Percentiles rank a stretch among this genome's conserved stretches.
Evolutionary conservation across 495 filamentous ascomycete species (phyloP).

Genomic region (Cudoniella acicularis): DNA sequence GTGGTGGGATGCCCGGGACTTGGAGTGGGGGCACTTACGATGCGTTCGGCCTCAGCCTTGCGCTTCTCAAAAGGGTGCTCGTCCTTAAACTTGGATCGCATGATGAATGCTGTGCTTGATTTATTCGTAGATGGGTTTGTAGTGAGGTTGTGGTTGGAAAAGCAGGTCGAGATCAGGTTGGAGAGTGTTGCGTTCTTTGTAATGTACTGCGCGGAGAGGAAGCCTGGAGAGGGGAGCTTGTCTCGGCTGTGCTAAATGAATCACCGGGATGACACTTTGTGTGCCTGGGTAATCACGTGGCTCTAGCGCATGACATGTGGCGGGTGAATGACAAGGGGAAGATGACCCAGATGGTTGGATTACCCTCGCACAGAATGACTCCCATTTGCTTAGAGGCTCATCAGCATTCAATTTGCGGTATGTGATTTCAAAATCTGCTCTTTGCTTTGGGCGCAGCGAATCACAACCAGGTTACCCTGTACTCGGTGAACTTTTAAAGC

Average conservation of each 20-base stretch:
- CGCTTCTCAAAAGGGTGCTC: constrained; percentile 99
- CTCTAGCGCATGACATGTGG: too few relatives aligned
- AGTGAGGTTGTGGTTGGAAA: constrained; percentile 11
- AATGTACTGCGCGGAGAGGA: neutral
- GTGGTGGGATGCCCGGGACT: neutral
- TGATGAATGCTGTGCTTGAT: constrained; percentile 43
- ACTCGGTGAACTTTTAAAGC: too few relatives aligned
- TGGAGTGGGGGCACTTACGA: constrained; percentile 15
- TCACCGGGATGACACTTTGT: too few relatives aligned
- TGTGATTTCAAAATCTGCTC: too few relatives aligned
- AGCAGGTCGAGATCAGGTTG: neutral
- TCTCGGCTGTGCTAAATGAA: neutral
- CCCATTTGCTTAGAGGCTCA: too few relatives aligned
- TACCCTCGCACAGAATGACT: too few relatives aligned
- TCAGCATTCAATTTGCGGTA: too few relatives aligned
- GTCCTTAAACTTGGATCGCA: constrained; percentile 99
- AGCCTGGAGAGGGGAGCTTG: neutral
- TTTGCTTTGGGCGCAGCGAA: too few relatives aligned
- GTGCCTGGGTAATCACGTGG: too few relatives aligned
- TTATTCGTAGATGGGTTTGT: neutral
- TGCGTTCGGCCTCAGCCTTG: constrained; percentile 96
- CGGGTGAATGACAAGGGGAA: too few relatives aligned
- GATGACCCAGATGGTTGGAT: too few relatives aligned
- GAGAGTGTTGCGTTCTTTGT: neutral
- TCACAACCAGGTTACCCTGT: too few relatives aligned